A percentile compares a stretch with the other conserved stretches of the same genome.
Evolutionary conservation across 2,329 filamentous ascomycete genomes (phyloP).

Genomic region (Fusarium metavorans): DNA sequence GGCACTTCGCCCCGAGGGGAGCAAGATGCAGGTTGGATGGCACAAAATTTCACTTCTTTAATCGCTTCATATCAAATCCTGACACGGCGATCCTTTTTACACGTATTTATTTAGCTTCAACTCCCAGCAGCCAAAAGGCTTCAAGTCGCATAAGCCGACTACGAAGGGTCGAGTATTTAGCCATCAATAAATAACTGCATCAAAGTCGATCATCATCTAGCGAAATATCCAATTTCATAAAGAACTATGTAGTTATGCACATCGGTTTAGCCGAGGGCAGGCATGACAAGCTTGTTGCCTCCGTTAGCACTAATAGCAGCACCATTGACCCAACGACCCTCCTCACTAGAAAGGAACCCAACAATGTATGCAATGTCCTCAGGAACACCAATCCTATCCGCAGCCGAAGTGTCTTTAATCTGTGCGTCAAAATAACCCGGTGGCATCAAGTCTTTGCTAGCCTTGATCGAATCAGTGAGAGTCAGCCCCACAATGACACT

Average conservation of each 20-base stretch:
- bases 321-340: not conserved
- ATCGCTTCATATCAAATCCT: not conserved
- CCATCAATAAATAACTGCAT: not conserved
- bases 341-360: not conserved
- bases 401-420: not conserved
- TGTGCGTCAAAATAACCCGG: not conserved
- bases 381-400: not conserved
- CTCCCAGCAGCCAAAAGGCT: not conserved
- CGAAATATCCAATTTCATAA: not conserved
- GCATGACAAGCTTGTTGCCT: not conserved
- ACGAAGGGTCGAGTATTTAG: not conserved
- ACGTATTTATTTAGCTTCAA: conserved; percentile 12
- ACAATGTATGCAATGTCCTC: not conserved
- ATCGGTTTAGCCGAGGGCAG: not conserved
- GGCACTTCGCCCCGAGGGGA: not conserved
- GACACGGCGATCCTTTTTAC: not conserved
- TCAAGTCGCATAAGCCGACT: not conserved
- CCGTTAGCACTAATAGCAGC: not conserved
- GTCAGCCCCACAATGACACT: not conserved
- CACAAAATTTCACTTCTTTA: not conserved
- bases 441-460: not conserved
- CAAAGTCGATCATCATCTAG: not conserved
- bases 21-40: not conserved
- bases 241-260: not conserved
- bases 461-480: not conserved